Evolutionary conservation across 2,329 filamentous ascomycete genomes (phyloP).

Genomic region (Helminthosporium solani): DNA sequence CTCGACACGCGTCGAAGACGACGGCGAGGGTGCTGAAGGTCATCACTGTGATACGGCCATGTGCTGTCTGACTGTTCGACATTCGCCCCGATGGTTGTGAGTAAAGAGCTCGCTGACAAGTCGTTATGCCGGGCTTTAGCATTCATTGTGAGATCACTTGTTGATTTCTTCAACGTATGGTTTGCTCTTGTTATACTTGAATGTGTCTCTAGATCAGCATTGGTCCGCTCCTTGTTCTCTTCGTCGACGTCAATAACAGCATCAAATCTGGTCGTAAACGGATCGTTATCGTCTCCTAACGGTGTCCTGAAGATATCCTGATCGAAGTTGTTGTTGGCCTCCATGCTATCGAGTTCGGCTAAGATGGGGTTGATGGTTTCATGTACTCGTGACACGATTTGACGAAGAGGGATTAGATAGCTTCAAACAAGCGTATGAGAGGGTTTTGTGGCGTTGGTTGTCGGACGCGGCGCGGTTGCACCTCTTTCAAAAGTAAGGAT

Average conservation of each 20-base stretch:
- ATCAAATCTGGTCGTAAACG: background rate
- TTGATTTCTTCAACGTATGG: background rate
- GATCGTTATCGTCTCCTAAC: background rate
- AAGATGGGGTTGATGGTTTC: background rate
- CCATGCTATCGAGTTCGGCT: background rate
- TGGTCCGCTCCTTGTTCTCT: background rate
- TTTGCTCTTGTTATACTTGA: background rate
- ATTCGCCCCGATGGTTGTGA: background rate
- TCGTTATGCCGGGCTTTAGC: background rate
- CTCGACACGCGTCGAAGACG: conserved; percentile 11
- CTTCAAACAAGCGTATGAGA: background rate
- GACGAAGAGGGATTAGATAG: background rate
- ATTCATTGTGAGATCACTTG: background rate
- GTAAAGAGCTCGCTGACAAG: background rate
- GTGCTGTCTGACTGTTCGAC: background rate
- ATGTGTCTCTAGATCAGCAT: background rate
- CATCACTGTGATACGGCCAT: background rate
- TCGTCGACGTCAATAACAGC: background rate
- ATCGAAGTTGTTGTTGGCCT: background rate
- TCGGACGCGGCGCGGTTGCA: background rate
- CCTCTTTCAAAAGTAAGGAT: conserved; percentile 1
- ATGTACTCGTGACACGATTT: background rate
- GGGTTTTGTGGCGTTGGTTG: background rate
- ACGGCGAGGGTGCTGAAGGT: background rate
- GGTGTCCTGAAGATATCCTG: conserved; percentile 3